These are phyloP conservation scores for Rhodotorula taiwanensis DNA, from an alignment of 768 basidiomycete genomes.

Conservation along the genomic window DNA sequence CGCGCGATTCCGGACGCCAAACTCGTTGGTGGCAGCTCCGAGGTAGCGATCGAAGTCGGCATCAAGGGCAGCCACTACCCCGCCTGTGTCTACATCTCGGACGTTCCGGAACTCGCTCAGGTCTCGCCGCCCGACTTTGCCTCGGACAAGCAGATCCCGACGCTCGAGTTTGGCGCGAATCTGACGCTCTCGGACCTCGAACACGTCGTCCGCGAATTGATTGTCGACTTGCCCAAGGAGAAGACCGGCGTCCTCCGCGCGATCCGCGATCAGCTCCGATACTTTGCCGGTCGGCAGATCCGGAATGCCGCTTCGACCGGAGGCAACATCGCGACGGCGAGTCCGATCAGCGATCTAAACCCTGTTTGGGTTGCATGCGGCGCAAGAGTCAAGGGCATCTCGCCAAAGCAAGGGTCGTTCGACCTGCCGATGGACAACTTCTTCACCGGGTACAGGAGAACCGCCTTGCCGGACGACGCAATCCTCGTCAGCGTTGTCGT, in stretches of 20 bases:
- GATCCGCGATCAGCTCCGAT: constrained; percentile 36
- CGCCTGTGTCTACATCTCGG: constrained; percentile 37
- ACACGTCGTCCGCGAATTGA: constrained; percentile 11
- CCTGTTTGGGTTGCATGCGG: constrained; percentile 40
- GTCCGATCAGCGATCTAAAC: constrained; percentile 36
- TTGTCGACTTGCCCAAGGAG: not conserved
- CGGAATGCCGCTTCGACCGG: constrained; percentile 38
- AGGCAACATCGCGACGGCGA: constrained; percentile 40
- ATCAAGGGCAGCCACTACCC: constrained; percentile 37
- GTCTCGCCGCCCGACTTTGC: constrained; percentile 14
- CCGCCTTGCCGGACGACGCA: constrained; percentile 32
- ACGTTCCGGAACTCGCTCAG: constrained; percentile 24
- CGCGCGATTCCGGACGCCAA: constrained; percentile 33
- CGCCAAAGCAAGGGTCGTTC: constrained; percentile 10
- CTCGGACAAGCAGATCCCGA: not conserved
- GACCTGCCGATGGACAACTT: constrained; percentile 23
- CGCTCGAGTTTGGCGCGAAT: constrained; percentile 32
- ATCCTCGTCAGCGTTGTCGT: constrained; percentile 35
- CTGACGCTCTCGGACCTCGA: constrained; percentile 30
- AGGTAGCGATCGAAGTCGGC: constrained; percentile 39
- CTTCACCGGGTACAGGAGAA: constrained; percentile 41
- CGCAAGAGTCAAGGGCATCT: constrained; percentile 16
- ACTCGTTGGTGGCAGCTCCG: constrained; percentile 37
- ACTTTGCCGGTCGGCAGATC: constrained; percentile 39
- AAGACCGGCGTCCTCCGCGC: constrained; percentile 25